Base-by-base conservation (phyloP, 1,139 yeast genomes). In the Scheffersomyces insectosa region DNA sequence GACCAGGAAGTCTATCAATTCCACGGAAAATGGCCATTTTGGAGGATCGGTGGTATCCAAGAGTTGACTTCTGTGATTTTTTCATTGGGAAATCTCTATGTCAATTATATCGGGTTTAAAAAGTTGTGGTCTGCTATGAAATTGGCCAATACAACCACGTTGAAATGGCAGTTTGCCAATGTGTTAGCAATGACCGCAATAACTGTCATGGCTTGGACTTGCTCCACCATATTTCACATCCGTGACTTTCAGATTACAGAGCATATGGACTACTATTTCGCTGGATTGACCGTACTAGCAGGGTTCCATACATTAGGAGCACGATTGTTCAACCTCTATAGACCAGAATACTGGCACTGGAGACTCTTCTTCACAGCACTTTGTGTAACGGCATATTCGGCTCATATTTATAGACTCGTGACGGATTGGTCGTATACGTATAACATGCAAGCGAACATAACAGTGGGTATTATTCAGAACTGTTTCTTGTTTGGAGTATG, bases 1-100 rank as follows among this genome's bases (percentile, higher is more conserved):
- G 71, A 72, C 7, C 75, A 78, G 42, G 82, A 80, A 43, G 68
- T 88, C 2, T 77, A 77, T 38, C 99, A 93, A 60, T 93, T 89
- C 65, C 98, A 93, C 62, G 99, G 99, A 0, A 93, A 93, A 65
- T 93, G 99, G 99, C 98, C 98, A 2, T 93, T 93, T 57, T 52
- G 70, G 35, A 74, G 99, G 43, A 58, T 86, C 1, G 65, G 74
- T 14, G 96, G 96, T 0, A 71, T 87, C 28, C 99, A 93, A 61
- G 99, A 93, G 60, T 68, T 90, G 0, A 85, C 84, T 12, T 85
- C 96, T n/a, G 82, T 86, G 2, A 28, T 89, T 1, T 93, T 93
- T 63, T 87, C 96, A 10, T 51, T 91, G 8, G 83, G 88, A 7
- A 93, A 93, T 60, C 80, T 88, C 44, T 52, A 81, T 13, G 95